phyloP scores from a whole-genome alignment of 768 basidiomycete genomes.

The Cubamyces lactineus region DNA sequence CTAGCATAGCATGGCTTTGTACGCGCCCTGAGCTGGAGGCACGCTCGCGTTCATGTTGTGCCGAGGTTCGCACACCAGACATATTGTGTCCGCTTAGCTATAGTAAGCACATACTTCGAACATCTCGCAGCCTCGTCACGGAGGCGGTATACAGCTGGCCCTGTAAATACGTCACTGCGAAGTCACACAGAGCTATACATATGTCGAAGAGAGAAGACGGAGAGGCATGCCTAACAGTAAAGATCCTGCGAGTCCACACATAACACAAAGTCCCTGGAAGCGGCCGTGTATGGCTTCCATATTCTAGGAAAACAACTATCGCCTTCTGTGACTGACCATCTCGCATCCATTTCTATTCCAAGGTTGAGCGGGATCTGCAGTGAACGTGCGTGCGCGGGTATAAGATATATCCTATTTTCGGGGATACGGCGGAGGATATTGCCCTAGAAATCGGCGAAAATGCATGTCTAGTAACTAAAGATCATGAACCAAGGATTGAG shows the following conservation, averaged over 20 bases:
- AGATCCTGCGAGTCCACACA: neutral
- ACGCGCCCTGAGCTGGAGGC: neutral
- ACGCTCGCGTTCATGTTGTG: neutral
- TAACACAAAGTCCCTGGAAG: neutral
- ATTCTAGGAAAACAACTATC: neutral
- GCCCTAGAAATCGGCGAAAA: neutral
- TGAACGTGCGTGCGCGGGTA: neutral
- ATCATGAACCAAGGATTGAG: constrained; percentile 91
- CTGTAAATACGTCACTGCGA: constrained; percentile 1
- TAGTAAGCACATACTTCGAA: neutral
- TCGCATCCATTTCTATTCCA: constrained; percentile 1
- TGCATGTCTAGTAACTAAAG: constrained; percentile 54
- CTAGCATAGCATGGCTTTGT: neutral
- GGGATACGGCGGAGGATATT: constrained; percentile 4
- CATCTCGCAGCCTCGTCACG: neutral
- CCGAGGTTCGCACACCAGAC: constrained; percentile 14
- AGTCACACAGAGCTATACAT: neutral
- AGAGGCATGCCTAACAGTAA: neutral
- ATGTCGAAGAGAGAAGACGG: neutral
- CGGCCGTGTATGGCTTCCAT: neutral
- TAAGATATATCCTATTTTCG: neutral
- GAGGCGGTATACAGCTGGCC: neutral
- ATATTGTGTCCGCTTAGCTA: constrained; percentile 20
- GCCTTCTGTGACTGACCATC: neutral
- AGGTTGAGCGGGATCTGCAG: neutral